Evolutionary conservation across 2,329 filamentous ascomycete species (phyloP).

Genomic region (Fusarium pininemorale): DNA sequence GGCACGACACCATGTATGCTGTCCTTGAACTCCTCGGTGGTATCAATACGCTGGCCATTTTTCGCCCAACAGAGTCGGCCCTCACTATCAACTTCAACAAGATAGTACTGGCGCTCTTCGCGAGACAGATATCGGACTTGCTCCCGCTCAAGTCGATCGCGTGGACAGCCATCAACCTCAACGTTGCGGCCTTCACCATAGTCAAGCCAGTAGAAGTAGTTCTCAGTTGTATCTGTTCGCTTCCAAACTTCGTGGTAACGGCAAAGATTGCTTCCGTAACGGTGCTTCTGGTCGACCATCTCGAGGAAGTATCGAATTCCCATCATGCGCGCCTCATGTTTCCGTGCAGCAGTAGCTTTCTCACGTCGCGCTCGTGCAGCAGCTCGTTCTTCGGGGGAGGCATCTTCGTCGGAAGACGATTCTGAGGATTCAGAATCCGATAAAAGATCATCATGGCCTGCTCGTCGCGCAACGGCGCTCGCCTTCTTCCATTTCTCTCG

Average conservation of each 20-base stretch:
- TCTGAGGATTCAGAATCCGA: constrained; percentile 51
- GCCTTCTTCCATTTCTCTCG: constrained; percentile 80
- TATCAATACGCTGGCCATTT: constrained; percentile 80
- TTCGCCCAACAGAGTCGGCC: constrained; percentile 89
- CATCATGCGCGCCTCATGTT: constrained; percentile 79
- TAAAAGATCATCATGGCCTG: constrained; percentile 72
- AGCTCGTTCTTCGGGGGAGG: constrained; percentile 51
- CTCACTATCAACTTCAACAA: constrained; percentile 77
- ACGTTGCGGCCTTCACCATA: constrained; percentile 77
- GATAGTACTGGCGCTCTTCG: constrained; percentile 83
- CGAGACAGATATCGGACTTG: constrained; percentile 84
- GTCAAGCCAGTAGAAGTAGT: constrained; percentile 96
- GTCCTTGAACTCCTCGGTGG: constrained; percentile 78
- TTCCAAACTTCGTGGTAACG: constrained; percentile 89
- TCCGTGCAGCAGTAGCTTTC: constrained; percentile 64
- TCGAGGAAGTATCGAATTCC: constrained; percentile 85
- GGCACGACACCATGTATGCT: constrained; percentile 79
- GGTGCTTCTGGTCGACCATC: constrained; percentile 87
- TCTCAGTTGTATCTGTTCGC: constrained; percentile 77
- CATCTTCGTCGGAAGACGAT: constrained; percentile 42
- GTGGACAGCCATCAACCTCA: constrained; percentile 75
- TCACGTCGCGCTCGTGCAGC: constrained; percentile 52
- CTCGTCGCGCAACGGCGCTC: constrained; percentile 74
- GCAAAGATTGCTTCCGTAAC: constrained; percentile 84
- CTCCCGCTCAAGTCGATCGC: constrained; percentile 79